Base-by-base conservation (phyloP, 2,329 filamentous ascomycete genomes). In the Penicillium sp. region DNA sequence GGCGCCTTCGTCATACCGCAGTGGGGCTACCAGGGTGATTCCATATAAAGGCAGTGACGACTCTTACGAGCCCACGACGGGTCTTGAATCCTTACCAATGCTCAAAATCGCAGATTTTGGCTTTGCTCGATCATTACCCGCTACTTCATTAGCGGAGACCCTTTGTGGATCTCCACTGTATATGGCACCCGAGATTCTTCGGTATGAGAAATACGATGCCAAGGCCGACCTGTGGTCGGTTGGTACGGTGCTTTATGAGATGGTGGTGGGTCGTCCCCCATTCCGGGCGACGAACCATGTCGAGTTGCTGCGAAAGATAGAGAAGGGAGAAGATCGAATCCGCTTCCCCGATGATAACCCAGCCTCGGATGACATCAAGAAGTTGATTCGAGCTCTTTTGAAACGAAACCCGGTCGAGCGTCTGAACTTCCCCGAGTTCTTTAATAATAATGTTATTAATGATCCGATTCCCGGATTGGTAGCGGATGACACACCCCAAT, bases 141-240 rank as follows among this genome's bases (percentile, higher is more conserved):
- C 88, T 7, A 95, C 92, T 0, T 92, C 91, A 4, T 79, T 99
- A 55, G 93, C 93, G 10, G 93, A 99, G 69, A 99, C 93, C 0
- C 81, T 99, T 0, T 99, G 93, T 69, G 93, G 93, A 14, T 97
- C 93, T 11, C 93, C 93, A 9, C 77, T 99, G 22, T 99, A 99
- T 74, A 99, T 99, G 93, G 93, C 93, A 0, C 93, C 93, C 3
- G 93, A 99, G 73, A 99, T 99, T 56, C 77, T 99, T 54, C 85
- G 91, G 52, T 99, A 97, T 64, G 91, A 99, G 69, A 92, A 92
- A 64, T 99, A 99, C 70, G 92, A 95, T 73, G 89, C 92, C 56
- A 95, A 95, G 71, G 92, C 91, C 39, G 93, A 99, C 73, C 75
- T 99, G 29, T 99, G 93, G 93, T 99, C 93, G 18, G 89, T 96